phyloP scores from a whole-genome alignment of 768 basidiomycete genomes.

The Pleurotus salmoneostramineus region DNA sequence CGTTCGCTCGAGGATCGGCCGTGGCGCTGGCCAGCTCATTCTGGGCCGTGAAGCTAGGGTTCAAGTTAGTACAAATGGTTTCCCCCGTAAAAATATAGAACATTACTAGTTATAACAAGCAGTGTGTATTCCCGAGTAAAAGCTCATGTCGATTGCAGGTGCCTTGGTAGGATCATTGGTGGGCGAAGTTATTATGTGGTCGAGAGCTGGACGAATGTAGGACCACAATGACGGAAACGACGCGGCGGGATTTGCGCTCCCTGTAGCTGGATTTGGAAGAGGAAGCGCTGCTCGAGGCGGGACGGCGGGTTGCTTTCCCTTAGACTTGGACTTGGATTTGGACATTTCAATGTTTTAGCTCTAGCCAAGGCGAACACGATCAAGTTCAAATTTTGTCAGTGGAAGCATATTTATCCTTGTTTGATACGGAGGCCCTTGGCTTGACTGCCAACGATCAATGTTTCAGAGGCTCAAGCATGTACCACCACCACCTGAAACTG shows the following conservation, averaged over 20 bases:
- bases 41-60: slow-evolving; percentile 49
- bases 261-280: slow-evolving; percentile 51
- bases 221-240: slow-evolving; percentile 72
- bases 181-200: slow-evolving; percentile 73
- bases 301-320: slow-evolving; percentile 24
- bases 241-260: slow-evolving; percentile 71
- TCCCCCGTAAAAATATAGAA: neutral
- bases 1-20: slow-evolving; percentile 22
- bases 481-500: too few relatives aligned
- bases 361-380: too few relatives aligned
- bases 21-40: slow-evolving; percentile 38
- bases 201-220: slow-evolving; percentile 69
- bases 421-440: too few relatives aligned
- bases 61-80: slow-evolving; percentile 14
- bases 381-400: too few relatives aligned
- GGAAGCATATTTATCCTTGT: too few relatives aligned
- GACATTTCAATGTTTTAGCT: neutral
- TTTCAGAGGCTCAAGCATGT: too few relatives aligned
- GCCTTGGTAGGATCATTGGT: slow-evolving; percentile 57
- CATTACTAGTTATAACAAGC: slow-evolving; percentile 80
- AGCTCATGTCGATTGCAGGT: slow-evolving; percentile 65
- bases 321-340: slow-evolving; percentile 17
- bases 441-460: too few relatives aligned
- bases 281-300: slow-evolving; percentile 18
- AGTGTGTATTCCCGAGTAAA: slow-evolving; percentile 76